Evolutionary conservation across 305 asterid genomes (phyloP), one percentile per base, ranked within the genome.

Genomic region (Caryopteris hybrid): DNA sequence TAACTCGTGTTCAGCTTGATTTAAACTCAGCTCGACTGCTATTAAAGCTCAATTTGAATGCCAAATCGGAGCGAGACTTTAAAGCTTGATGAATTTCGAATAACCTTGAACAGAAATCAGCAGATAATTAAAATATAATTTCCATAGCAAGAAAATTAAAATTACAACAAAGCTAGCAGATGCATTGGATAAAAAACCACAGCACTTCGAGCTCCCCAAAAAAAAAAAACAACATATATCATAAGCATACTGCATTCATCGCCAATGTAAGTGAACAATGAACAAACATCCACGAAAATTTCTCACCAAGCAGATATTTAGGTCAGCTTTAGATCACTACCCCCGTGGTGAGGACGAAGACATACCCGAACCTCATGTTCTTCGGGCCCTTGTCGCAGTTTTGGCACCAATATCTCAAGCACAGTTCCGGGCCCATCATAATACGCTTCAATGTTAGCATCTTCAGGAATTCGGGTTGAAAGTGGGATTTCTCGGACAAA

Each of bases 351-450:
- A 29, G 96, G 92, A 42, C 94, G 95, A 59, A 92, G 88, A 71
- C 96, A 92, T 1, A 92, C 96, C 0, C 89, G 95, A 31, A 92
- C 98, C 70, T 89, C 98, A 36, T 92, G 98, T 68, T 92, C 98
- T 76, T 85, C 96, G 0, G 88, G 86, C n/a, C 91, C 96, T 33
- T 77, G 94, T 0, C 85, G 84, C 38, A 82, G 79, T 74, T 89
- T 92, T 1, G 98, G 98, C 78, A 89, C 98, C 83, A 89, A 16
- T 57, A 92, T 86, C 85, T 92, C 98, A 0, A 92, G 88, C 75
- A 68, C 81, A 0, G 90, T 83, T 38, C 96, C 96, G 4, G 86
- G 73, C 22, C 84, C 95, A 10, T 89, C 91, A 16, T 80, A 89
- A 60, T 92, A 92, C 0, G 98, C 96, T 79, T 92, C 96, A 4